Conservation (phyloP, 2,329 filamentous ascomycete species). For the Epichloe amarillans region DNA sequence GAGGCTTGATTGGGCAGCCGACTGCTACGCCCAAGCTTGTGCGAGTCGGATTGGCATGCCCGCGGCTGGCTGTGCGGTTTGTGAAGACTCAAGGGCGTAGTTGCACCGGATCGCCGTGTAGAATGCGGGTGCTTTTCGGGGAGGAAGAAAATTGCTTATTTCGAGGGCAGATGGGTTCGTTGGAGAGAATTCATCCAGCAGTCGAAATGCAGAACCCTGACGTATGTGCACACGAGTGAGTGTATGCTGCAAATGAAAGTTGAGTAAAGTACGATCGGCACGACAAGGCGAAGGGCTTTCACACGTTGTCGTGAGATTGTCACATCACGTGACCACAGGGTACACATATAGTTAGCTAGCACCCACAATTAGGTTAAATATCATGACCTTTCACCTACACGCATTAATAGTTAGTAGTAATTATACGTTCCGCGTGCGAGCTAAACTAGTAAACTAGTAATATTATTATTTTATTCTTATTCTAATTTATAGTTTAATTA, state of each 20-base stretch:
- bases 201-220: not conserved
- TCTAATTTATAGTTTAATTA: no score
- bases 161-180: not conserved
- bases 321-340: no score
- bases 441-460: no score
- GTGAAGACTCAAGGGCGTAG: not conserved
- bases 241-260: not conserved
- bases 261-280: not conserved
- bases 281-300: not conserved
- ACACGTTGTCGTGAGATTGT: not conserved
- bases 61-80: slow-evolving; percentile 4
- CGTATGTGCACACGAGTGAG: no score
- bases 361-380: no score
- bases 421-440: no score
- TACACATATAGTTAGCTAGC: no score
- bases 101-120: not conserved
- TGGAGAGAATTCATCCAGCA: not conserved
- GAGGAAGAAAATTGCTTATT: not conserved
- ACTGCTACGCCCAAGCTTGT: slow-evolving; percentile 9
- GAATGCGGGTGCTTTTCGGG: not conserved
- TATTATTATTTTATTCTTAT: no score
- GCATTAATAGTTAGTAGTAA: no score
- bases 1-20: slow-evolving; percentile 13
- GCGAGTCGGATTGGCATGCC: slow-evolving; percentile 12
- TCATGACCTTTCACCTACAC: no score